Evolutionary conservation across 768 basidiomycete genomes (phyloP).

Genomic region (Mycena galopus): DNA sequence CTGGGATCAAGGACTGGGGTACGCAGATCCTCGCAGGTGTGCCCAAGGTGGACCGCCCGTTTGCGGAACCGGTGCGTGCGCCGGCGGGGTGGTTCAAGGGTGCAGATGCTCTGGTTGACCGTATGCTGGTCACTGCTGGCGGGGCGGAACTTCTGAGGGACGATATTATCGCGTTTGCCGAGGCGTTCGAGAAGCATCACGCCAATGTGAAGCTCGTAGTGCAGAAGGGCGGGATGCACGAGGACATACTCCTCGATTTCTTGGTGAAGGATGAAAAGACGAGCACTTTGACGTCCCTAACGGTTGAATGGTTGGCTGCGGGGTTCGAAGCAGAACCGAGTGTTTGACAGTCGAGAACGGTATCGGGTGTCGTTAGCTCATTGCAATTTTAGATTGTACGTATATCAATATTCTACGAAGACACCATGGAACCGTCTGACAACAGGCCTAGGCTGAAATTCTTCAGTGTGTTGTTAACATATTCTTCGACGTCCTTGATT

Average conservation of each 20-base stretch:
- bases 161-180: slow-evolving; percentile 43
- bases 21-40: slow-evolving; percentile 32
- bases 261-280: slow-evolving; percentile 24
- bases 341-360: too few species aligned
- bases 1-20: slow-evolving; percentile 35
- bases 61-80: slow-evolving; percentile 43
- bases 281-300: slow-evolving; percentile 25
- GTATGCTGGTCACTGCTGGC: slow-evolving; percentile 47
- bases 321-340: too few species aligned
- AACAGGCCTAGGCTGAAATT: too few species aligned
- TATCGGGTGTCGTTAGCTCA: too few species aligned
- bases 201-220: slow-evolving; percentile 30
- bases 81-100: slow-evolving; percentile 47
- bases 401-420: too few species aligned
- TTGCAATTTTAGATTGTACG: too few species aligned
- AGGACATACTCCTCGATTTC: slow-evolving; percentile 36
- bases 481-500: too few species aligned
- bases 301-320: slow-evolving; percentile 25
- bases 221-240: slow-evolving; percentile 37
- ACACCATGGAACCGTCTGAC: too few species aligned
- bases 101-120: slow-evolving; percentile 38
- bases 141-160: slow-evolving; percentile 45
- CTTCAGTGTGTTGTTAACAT: too few species aligned
- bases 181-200: slow-evolving; percentile 19
- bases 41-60: slow-evolving; percentile 36